Percentiles rank a stretch among this genome's conserved stretches.
Evolutionary conservation across 2,329 filamentous ascomycete genomes (phyloP).

Genomic region (Corinectria fuckeliana): DNA sequence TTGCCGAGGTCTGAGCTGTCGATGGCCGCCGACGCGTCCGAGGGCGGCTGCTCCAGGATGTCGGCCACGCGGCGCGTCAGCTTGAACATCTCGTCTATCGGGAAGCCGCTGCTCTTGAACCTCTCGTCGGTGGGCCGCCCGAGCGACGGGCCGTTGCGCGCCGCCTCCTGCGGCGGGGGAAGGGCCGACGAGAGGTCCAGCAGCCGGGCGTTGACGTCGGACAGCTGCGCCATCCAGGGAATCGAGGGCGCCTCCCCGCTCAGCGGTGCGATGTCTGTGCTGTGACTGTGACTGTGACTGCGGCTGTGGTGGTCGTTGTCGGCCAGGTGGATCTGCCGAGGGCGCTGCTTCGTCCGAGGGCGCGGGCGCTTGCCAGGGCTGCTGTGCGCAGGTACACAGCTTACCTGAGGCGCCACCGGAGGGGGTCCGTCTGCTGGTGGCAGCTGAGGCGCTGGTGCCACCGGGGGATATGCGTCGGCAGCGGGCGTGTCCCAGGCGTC

Average conservation of each 20-base stretch:
- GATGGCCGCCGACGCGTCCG: conserved; percentile 21
- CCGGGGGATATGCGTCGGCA: conserved; percentile 20
- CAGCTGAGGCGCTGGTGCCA: conserved; percentile 26
- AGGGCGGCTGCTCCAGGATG: conserved; percentile 40
- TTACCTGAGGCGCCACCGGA: conserved; percentile 22
- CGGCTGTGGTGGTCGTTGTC: too few species aligned
- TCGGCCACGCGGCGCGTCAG: conserved; percentile 47
- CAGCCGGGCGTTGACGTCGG: conserved; percentile 47
- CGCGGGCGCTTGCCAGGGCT: conserved; percentile 34
- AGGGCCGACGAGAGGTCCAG: conserved; percentile 46
- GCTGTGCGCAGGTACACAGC: conserved; percentile 36
- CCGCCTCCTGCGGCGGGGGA: conserved; percentile 37
- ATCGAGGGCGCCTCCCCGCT: conserved; percentile 32
- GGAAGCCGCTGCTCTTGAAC: conserved; percentile 42
- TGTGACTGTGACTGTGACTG: too few species aligned
- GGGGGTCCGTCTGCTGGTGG: conserved; percentile 14
- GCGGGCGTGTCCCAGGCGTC: conserved; percentile 35
- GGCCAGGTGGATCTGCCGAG: conserved; percentile 43
- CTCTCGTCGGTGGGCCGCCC: conserved; percentile 31
- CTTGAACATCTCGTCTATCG: conserved; percentile 50
- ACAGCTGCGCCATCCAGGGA: conserved; percentile 49
- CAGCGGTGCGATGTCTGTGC: conserved; percentile 24
- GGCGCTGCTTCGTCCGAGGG: conserved; percentile 35
- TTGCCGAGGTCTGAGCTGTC: conserved; percentile 45
- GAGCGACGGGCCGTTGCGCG: conserved; percentile 25